Percentiles rank a stretch among this genome's conserved stretches.
Evolutionary conservation across 1,284 basidiomycete species (phyloP).

Genomic region (Ganoderma lucidum): DNA sequence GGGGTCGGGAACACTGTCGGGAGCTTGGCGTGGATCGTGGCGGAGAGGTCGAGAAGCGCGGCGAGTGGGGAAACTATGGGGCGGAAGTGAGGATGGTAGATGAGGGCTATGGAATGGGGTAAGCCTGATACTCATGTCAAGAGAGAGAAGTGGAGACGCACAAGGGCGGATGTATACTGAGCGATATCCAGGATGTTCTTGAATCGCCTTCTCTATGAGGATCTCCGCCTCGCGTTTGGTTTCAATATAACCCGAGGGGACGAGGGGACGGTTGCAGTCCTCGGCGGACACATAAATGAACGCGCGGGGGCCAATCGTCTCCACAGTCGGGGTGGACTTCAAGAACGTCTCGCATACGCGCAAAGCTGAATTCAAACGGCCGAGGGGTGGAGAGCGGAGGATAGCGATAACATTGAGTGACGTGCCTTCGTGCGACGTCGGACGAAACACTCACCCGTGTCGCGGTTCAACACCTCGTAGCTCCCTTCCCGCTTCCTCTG

Average conservation of each 20-base stretch:
- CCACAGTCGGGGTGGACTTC: constrained; percentile 45
- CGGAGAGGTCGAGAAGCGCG: constrained; percentile 83
- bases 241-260: constrained; percentile 86
- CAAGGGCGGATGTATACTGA: constrained; percentile 88
- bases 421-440: constrained; percentile 20
- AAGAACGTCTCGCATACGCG: constrained; percentile 80
- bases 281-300: constrained; percentile 97
- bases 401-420: constrained; percentile 1
- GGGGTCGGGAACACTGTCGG: constrained; percentile 71
- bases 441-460: constrained; percentile 72
- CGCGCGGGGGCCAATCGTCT: constrained; percentile 57
- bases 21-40: constrained; percentile 64
- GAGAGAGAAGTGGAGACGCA: constrained; percentile 48
- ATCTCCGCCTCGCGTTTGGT: constrained; percentile 92
- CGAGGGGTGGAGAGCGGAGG: constrained; percentile 14
- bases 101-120: constrained; percentile 67
- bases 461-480: constrained; percentile 89
- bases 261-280: constrained; percentile 88
- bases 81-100: constrained; percentile 94
- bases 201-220: constrained; percentile 63
- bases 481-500: constrained; percentile 45
- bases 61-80: constrained; percentile 90
- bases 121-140: neutral
- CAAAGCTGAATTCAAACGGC: constrained; percentile 56
- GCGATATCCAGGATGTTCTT: constrained; percentile 54